A percentile compares a stretch with the other conserved stretches of the same genome.
These are phyloP conservation scores for Thalassiosira mediterranea DNA, from an alignment of 352 stramenopile genomes.

Conservation along the genomic window DNA sequence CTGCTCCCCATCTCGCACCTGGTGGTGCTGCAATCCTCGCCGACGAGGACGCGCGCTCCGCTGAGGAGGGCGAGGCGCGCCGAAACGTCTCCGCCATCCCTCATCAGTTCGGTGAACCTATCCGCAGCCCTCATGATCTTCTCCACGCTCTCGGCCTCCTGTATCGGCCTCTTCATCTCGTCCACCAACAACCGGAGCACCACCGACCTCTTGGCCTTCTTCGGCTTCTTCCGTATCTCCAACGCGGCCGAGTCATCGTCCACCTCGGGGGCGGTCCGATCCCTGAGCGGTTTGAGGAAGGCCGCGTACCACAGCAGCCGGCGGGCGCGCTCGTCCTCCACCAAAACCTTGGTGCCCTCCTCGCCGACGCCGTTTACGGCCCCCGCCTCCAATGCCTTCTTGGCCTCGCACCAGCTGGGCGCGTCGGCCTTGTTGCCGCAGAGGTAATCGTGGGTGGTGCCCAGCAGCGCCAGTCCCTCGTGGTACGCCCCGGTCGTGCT, in stretches of 20 bases:
- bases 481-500: conserved; percentile 42
- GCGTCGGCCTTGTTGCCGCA: conserved; percentile 62
- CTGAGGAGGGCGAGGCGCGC: conserved; percentile 66
- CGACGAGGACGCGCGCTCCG: conserved; percentile 53
- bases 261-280: conserved; percentile 38
- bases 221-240: conserved; percentile 27
- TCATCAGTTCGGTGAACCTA: conserved; percentile 65
- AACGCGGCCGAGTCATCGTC: conserved; percentile 15
- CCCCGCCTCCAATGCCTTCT: conserved; percentile 34
- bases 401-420: conserved; percentile 65
- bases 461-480: conserved; percentile 53
- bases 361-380: conserved; percentile 47
- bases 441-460: conserved; percentile 67
- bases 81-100: conserved; percentile 61
- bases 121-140: conserved; percentile 72
- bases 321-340: conserved; percentile 67
- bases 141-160: conserved; percentile 69
- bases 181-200: conserved; percentile 68
- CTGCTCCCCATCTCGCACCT: conserved; percentile 49
- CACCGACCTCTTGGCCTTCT: conserved; percentile 62
- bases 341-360: conserved; percentile 46
- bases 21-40: not conserved
- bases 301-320: conserved; percentile 78
- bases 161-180: conserved; percentile 70
- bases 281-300: conserved; percentile 74